Evolutionary conservation across 2,329 filamentous ascomycete species (phyloP).

Genomic region (Ilyonectria sp.): DNA sequence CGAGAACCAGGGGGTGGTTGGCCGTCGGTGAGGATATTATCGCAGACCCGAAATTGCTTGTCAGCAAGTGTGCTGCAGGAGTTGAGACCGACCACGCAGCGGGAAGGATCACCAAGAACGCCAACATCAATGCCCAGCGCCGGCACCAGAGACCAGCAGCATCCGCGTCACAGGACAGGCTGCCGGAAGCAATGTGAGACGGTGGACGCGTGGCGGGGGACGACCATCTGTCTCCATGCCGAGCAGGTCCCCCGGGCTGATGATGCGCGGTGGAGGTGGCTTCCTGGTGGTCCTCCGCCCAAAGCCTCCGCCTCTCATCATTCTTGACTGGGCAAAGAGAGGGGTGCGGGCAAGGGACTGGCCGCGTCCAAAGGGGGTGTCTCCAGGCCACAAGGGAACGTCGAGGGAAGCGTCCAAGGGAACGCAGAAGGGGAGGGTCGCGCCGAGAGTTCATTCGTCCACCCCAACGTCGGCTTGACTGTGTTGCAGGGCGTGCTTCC

Average conservation of each 20-base stretch:
- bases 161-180: slow-evolving; percentile 10
- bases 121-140: slow-evolving; percentile 3
- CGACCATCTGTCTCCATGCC: slow-evolving; percentile 6
- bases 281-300: slow-evolving; percentile 10
- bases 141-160: slow-evolving; percentile 16
- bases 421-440: slow-evolving; percentile 36
- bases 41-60: slow-evolving; percentile 25
- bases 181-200: slow-evolving; percentile 32
- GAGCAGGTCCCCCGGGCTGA: slow-evolving; percentile 7
- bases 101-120: background rate
- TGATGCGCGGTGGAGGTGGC: slow-evolving; percentile 18
- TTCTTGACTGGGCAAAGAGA: background rate
- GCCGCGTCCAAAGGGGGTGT: slow-evolving; percentile 3
- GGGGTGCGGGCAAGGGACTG: background rate
- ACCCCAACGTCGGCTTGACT: slow-evolving; percentile 19
- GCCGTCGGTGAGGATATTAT: slow-evolving; percentile 24
- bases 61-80: background rate
- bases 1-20: slow-evolving; percentile 17
- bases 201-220: slow-evolving; percentile 45
- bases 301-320: slow-evolving; percentile 15
- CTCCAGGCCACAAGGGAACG: slow-evolving; percentile 25
- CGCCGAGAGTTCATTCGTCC: slow-evolving; percentile 38
- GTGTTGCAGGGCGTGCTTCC: slow-evolving; percentile 13
- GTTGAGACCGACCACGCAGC: background rate
- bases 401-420: slow-evolving; percentile 30